phyloP scores from a whole-genome alignment of 495 filamentous ascomycete species.

The Lasiosphaeris hirsuta region DNA sequence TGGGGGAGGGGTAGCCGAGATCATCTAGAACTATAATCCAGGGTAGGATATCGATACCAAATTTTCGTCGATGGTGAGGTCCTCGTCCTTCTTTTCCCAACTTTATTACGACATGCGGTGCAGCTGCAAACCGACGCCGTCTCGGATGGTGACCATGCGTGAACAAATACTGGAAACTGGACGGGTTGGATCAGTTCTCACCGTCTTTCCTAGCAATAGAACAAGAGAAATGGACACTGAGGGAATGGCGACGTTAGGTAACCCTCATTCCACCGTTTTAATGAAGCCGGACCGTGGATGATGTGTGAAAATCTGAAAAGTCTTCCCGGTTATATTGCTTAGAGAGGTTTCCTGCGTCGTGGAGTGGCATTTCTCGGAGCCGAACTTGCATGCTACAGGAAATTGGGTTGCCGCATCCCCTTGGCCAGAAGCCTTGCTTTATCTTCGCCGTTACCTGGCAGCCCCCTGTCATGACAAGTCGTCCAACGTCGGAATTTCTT shows the following conservation, averaged over 20 bases:
- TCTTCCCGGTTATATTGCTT: slow-evolving; percentile 27
- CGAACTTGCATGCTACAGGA: slow-evolving; percentile 6
- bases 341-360: slow-evolving; percentile 16
- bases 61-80: no score
- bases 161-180: no score
- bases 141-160: no score
- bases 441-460: background rate
- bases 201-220: background rate
- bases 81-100: no score
- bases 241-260: background rate
- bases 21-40: no score
- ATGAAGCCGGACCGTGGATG: slow-evolving; percentile 17
- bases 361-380: background rate
- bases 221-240: background rate
- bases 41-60: no score
- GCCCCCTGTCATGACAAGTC: no score
- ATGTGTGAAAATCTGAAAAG: slow-evolving; percentile 10
- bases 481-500: background rate
- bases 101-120: background rate
- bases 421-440: background rate
- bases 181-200: no score
- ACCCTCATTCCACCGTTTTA: slow-evolving; percentile 3
- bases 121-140: background rate
- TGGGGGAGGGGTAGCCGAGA: slow-evolving; percentile 7
- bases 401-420: background rate